These are phyloP conservation scores for Zygosaccharomyces bisporus DNA, from an alignment of 805 yeast species.

Conservation along the genomic window DNA sequence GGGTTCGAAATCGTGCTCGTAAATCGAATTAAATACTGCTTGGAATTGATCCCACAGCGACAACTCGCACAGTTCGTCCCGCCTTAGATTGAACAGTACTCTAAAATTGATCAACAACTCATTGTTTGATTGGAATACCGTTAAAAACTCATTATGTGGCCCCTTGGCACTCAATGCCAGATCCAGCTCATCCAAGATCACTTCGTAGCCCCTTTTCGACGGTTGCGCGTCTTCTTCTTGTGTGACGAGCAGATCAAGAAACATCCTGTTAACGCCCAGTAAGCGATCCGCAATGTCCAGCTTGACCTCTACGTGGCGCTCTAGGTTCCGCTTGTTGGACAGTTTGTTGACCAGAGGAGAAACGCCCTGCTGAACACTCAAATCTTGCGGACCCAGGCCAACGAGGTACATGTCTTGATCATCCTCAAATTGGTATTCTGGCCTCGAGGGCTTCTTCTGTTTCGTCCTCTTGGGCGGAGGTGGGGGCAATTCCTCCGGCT, in stretches of 20 bases:
- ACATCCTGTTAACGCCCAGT: conserved; percentile 23
- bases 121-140: conserved; percentile 27
- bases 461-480: conserved; percentile 21
- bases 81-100: conserved; percentile 26
- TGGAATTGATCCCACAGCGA: conserved; percentile 26
- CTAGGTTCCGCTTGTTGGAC: conserved; percentile 29
- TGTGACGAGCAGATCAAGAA: conserved; percentile 16
- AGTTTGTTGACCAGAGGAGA: conserved; percentile 29
- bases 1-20: conserved; percentile 19
- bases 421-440: conserved; percentile 29
- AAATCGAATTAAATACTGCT: conserved; percentile 22
- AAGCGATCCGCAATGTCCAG: conserved; percentile 29
- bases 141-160: conserved; percentile 26
- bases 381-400: conserved; percentile 36
- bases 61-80: conserved; percentile 21
- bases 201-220: conserved; percentile 23
- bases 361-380: conserved; percentile 16
- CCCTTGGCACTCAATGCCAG: conserved; percentile 26
- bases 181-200: conserved; percentile 30
- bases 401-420: conserved; percentile 35
- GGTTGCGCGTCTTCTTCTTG: conserved; percentile 4
- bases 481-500: conserved; percentile 16
- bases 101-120: conserved; percentile 30
- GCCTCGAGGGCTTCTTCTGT: conserved; percentile 13
- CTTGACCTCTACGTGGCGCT: conserved; percentile 29